Evolutionary conservation across 208 protist species (phyloP).

Genomic region (Balamuthia mandrillaris): DNA sequence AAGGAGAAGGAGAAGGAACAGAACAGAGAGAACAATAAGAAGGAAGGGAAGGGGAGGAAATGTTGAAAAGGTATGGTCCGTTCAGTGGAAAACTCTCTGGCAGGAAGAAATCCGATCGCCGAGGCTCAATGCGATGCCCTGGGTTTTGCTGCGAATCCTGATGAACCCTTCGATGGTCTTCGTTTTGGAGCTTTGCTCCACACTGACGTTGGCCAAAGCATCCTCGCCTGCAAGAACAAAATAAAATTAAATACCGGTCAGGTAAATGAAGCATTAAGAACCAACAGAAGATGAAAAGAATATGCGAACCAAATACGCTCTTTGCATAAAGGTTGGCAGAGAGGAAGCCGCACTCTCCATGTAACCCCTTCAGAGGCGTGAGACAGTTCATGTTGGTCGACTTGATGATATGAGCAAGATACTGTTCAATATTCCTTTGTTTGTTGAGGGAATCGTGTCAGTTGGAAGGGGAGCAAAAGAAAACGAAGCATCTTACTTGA

Average conservation of each 20-base stretch:
- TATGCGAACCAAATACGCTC: constrained; percentile 84
- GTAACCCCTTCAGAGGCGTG: constrained; percentile 66
- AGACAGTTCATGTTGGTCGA: constrained; percentile 91
- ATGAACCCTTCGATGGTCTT: constrained; percentile 90
- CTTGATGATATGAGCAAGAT: constrained; percentile 82
- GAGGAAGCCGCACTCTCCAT: constrained; percentile 86
- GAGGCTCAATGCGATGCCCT: constrained; percentile 94
- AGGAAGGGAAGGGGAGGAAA: too few relatives aligned
- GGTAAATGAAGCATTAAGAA: too few relatives aligned
- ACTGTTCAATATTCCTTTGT: constrained; percentile 76
- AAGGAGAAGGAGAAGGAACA: too few relatives aligned
- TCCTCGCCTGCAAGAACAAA: constrained; percentile 77
- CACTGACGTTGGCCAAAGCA: constrained; percentile 90
- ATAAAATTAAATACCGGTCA: neutral
- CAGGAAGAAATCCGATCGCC: constrained; percentile 89
- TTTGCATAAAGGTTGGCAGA: constrained; percentile 94
- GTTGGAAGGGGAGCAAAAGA: too few relatives aligned
- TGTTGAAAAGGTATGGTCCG: too few relatives aligned
- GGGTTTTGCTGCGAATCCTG: constrained; percentile 92
- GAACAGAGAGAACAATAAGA: too few relatives aligned
- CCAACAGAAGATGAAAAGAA: neutral
- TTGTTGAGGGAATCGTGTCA: too few relatives aligned
- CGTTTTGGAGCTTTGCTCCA: constrained; percentile 63
- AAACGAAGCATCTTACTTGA: too few relatives aligned
- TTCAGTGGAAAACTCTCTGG: constrained; percentile 44